phyloP scores from a whole-genome alignment of 352 stramenopile genomes.

The Globisporangium radiosum region DNA sequence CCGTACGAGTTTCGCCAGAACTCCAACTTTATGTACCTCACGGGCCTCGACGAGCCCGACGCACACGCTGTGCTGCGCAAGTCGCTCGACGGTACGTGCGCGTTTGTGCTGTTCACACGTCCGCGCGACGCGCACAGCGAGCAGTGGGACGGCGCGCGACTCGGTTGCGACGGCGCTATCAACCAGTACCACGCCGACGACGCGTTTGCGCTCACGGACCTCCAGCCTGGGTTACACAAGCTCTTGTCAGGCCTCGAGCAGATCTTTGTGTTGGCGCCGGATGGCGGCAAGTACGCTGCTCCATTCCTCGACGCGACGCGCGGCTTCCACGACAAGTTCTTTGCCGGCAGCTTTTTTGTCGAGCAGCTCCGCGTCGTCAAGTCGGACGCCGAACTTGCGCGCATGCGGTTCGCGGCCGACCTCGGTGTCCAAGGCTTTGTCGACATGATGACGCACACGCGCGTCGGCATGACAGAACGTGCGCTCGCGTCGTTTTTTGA shows the following conservation, averaged over 20 bases:
- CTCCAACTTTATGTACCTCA: conserved; percentile 84
- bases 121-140: conserved; percentile 69
- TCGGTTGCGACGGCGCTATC: conserved; percentile 54
- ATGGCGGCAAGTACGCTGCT: conserved; percentile 43
- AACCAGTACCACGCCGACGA: conserved; percentile 60
- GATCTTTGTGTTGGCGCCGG: conserved; percentile 62
- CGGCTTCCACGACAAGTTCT: conserved; percentile 61
- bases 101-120: conserved; percentile 73
- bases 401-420: conserved; percentile 70
- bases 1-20: conserved; percentile 85
- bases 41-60: conserved; percentile 71
- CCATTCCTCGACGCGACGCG: conserved; percentile 57
- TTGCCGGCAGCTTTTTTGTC: conserved; percentile 63
- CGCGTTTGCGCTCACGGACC: conserved; percentile 55
- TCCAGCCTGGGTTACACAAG: conserved; percentile 40
- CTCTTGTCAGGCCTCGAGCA: conserved; percentile 54
- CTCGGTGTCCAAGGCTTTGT: conserved; percentile 61
- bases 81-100: conserved; percentile 37
- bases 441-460: conserved; percentile 69
- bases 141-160: conserved; percentile 74
- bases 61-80: conserved; percentile 75
- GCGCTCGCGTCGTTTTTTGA: conserved; percentile 70
- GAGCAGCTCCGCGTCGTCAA: conserved; percentile 74
- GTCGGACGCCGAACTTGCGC: conserved; percentile 60
- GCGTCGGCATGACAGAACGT: conserved; percentile 61